Base-by-base conservation (phyloP, 1,139 yeast species). In the Pneumocystis jirovecii region DNA sequence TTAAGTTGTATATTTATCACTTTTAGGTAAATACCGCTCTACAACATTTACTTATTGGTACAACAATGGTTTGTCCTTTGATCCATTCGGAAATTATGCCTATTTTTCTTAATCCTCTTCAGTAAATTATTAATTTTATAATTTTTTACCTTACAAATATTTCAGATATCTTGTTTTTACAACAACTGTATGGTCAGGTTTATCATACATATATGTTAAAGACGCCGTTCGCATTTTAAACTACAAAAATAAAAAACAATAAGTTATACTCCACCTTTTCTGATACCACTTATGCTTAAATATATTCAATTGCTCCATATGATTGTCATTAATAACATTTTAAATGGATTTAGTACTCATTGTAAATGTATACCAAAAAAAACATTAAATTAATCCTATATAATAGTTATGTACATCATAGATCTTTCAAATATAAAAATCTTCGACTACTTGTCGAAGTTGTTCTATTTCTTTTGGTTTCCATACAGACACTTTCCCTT, bases 31-130 rank as follows among this genome's bases (percentile, higher is more conserved):
- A 95, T 74, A 95, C 98, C 0, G 89, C 85, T 1, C 80, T 95
- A 69, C 98, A 95, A 75, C 91, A 95, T 97, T 72, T 88, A 10
- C 91, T 91, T 71, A 81, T 95, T 63, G 96, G 95, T 0, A 79
- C 84, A 21, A 82, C 88, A 68, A 87, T 91, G 64, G 77, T 85
- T 56, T 79, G 81, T 67, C 95, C 95, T 0, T 85, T 85, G 0
- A 70, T 86, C 21, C 76, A 80, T 65, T 69, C 75, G 4, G 65
- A 74, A 19, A 65, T 79, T 25, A 70, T 68, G 8, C 66, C 70
- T 50, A 29, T 25, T 25, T 50, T 25, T 29, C 34, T 50, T 50
- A 50, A n/a, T 68, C 68, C 35, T 65, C 7, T 63, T 31, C 66
- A 1, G 60, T 40, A 5, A 63, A 34, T 1, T n/a, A 64, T 25